These are phyloP conservation scores for Amborella trichopoda DNA, from an alignment of 164 flowering plant genomes.

Conservation along the genomic window DNA sequence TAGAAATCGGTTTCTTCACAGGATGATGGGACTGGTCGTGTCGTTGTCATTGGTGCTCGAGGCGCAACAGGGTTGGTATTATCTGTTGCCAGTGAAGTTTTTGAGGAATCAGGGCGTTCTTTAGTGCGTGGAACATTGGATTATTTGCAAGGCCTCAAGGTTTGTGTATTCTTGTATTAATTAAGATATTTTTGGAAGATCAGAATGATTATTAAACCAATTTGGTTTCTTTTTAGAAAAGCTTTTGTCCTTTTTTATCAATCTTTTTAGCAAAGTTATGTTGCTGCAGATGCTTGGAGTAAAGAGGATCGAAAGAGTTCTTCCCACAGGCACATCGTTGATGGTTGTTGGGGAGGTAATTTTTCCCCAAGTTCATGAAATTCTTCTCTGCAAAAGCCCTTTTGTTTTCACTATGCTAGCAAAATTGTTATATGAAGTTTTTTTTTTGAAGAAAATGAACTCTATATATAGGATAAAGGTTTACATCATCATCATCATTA, in stretches of 20 bases:
- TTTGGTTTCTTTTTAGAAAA: neutral
- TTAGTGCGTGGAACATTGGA: conserved; percentile 89
- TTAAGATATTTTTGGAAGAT: neutral
- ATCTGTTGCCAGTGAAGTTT: conserved; percentile 84
- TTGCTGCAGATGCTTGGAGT: conserved; percentile 93
- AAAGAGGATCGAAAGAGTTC: conserved; percentile 86
- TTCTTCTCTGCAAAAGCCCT: no score
- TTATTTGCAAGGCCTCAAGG: conserved; percentile 97
- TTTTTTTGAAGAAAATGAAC: neutral
- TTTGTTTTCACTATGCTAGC: no score
- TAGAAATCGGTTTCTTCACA: no score
- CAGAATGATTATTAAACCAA: no score
- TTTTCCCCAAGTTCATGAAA: neutral
- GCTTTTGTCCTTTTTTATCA: conserved; percentile 4
- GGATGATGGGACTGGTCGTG: conserved; percentile 96
- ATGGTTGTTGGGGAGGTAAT: conserved; percentile 97
- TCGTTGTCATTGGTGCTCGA: conserved; percentile 82
- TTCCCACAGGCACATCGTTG: conserved; percentile 84
- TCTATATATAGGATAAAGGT: no score
- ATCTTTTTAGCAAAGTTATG: neutral
- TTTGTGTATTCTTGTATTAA: conserved; percentile 20
- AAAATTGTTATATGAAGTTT: neutral
- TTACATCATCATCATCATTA: no score
- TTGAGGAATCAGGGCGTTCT: conserved; percentile 92
- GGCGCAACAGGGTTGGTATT: conserved; percentile 74